These are phyloP conservation scores for Lodderomyces theae DNA, from an alignment of 1,139 yeast species.

Conservation along the genomic window DNA sequence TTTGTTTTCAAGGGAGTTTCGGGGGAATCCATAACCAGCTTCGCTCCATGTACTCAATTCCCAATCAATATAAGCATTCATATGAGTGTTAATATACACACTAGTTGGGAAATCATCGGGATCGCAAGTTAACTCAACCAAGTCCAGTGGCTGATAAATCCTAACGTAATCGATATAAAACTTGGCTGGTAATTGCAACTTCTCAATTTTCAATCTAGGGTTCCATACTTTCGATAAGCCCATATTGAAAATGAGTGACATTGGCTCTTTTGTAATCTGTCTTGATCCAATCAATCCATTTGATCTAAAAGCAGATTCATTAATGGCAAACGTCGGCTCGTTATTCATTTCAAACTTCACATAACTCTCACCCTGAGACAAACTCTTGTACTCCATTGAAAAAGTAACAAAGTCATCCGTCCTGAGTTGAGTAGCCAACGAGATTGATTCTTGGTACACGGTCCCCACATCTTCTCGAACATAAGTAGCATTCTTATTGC, in stretches of 20 bases:
- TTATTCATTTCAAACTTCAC: constrained; percentile 25
- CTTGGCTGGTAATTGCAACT: constrained; percentile 25
- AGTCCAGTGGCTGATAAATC: constrained; percentile 22
- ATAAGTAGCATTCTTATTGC: constrained; percentile 20
- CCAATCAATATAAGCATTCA: constrained; percentile 22
- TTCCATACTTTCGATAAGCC: constrained; percentile 29
- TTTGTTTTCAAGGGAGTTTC: constrained; percentile 20
- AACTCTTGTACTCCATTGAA: constrained; percentile 27
- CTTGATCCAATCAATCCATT: constrained; percentile 27
- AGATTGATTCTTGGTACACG: constrained; percentile 31
- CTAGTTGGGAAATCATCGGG: constrained; percentile 27
- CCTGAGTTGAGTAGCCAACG: constrained; percentile 24
- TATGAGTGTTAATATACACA: constrained; percentile 25
- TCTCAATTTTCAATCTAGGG: constrained; percentile 22
- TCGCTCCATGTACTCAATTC: constrained; percentile 25
- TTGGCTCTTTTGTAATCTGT: constrained; percentile 28
- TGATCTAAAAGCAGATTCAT: constrained; percentile 28
- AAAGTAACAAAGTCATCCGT: constrained; percentile 25
- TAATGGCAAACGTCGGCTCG: constrained; percentile 20
- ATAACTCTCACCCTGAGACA: constrained; percentile 20
- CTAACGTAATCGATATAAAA: constrained; percentile 28
- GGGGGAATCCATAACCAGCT: constrained; percentile 27
- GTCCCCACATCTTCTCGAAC: constrained; percentile 31
- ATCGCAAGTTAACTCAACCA: constrained; percentile 25
- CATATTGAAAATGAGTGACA: constrained; percentile 28